phyloP scores from a whole-genome alignment of 1,284 basidiomycete genomes.

The Lentinula novae-zelandiae region DNA sequence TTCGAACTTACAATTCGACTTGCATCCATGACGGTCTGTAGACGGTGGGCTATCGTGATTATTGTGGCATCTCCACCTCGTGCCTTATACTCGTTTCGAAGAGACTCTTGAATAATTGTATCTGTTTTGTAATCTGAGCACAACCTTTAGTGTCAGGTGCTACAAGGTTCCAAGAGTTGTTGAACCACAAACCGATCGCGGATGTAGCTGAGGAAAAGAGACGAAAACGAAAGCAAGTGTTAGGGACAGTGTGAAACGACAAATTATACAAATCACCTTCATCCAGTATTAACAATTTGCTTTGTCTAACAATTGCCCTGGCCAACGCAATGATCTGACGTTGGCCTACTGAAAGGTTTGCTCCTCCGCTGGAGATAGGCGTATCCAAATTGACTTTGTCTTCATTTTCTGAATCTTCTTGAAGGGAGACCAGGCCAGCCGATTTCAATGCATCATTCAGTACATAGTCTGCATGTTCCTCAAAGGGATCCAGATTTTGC shows the following conservation, averaged over 20 bases:
- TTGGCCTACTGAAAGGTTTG: slow-evolving; percentile 70
- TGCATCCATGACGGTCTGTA: slow-evolving; percentile 69
- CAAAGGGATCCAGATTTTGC: slow-evolving; percentile 69
- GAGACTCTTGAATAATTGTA: slow-evolving; percentile 52
- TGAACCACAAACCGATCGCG: slow-evolving; percentile 38
- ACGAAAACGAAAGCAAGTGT: neutral
- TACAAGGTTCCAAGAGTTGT: neutral
- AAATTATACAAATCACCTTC: slow-evolving; percentile 37
- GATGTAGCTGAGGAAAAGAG: slow-evolving; percentile 38
- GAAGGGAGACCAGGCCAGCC: slow-evolving; percentile 50
- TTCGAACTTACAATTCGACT: slow-evolving; percentile 37
- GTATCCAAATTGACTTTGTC: slow-evolving; percentile 48
- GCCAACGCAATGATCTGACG: slow-evolving; percentile 64
- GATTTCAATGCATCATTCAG: slow-evolving; percentile 54
- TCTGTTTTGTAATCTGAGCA: slow-evolving; percentile 54
- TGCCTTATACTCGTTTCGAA: slow-evolving; percentile 37
- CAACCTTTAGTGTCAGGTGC: too few relatives aligned
- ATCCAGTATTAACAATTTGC: slow-evolving; percentile 58
- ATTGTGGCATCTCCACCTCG: slow-evolving; percentile 53
- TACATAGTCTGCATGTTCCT: slow-evolving; percentile 63
- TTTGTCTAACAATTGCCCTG: slow-evolving; percentile 52
- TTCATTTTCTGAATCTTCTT: slow-evolving; percentile 43
- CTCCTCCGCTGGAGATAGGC: slow-evolving; percentile 51
- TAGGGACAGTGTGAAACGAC: neutral
- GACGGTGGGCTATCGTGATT: slow-evolving; percentile 64